Conservation (phyloP, 331 rosid genomes). For the Prunus yedoensis region DNA sequence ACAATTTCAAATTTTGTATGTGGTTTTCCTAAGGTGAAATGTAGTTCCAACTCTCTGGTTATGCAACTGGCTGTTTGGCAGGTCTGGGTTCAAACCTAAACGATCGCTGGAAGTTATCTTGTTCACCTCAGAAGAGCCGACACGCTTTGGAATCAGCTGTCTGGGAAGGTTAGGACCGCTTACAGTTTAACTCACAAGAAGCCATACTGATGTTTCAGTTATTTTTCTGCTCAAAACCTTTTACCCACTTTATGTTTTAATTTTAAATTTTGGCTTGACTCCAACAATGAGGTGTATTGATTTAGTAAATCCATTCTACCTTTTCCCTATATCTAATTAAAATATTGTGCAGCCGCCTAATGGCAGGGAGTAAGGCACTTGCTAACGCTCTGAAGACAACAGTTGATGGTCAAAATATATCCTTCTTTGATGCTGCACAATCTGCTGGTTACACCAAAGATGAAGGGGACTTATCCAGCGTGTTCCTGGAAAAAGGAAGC, state of each 20-base stretch:
- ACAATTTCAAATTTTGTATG: background rate
- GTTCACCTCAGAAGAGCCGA: slow-evolving; percentile 98
- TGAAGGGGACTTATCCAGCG: slow-evolving; percentile 58
- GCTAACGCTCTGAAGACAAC: slow-evolving; percentile 58
- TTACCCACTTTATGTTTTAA: background rate
- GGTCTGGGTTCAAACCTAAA: slow-evolving; percentile 87
- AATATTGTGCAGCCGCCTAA: slow-evolving; percentile 65
- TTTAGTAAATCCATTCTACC: slow-evolving; percentile 4
- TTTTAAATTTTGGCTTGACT: background rate
- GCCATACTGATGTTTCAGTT: slow-evolving; percentile 3
- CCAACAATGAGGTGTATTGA: background rate
- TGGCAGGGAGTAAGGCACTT: slow-evolving; percentile 75
- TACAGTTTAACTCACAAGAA: slow-evolving; percentile 11
- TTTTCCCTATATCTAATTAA: slow-evolving; percentile 20
- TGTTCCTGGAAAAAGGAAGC: slow-evolving; percentile 66
- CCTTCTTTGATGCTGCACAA: slow-evolving; percentile 78
- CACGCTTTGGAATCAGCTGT: slow-evolving; percentile 93
- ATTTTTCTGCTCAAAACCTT: background rate
- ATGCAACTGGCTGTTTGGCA: slow-evolving; percentile 37
- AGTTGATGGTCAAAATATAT: slow-evolving; percentile 68
- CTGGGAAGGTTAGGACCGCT: slow-evolving; percentile 74
- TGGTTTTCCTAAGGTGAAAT: background rate
- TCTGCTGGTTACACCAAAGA: slow-evolving; percentile 75
- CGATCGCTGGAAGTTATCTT: slow-evolving; percentile 75
- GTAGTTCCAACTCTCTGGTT: background rate